phyloP scores from a whole-genome alignment of 2,329 filamentous ascomycete species.

The Sodiomyces alkalinus region DNA sequence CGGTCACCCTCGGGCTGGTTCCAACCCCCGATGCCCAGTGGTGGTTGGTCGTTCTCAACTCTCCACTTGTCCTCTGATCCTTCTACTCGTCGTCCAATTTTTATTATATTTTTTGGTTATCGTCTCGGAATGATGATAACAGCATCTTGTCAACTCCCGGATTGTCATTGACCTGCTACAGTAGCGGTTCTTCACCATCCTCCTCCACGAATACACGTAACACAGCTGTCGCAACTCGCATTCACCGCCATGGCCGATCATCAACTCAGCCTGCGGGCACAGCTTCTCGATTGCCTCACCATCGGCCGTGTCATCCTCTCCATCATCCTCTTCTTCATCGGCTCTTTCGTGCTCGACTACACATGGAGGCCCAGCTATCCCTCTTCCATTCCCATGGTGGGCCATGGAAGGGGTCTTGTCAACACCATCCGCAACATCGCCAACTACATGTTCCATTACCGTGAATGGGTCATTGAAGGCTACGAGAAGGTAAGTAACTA shows the following conservation, averaged over 20 bases:
- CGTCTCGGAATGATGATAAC: too few species aligned
- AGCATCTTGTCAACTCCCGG: too few species aligned
- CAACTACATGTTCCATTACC: conserved; percentile 21
- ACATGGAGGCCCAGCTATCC: conserved; percentile 23
- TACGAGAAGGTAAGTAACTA: conserved; percentile 20
- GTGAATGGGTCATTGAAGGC: conserved; percentile 24
- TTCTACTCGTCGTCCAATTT: too few species aligned
- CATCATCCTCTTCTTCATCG: conserved; percentile 17
- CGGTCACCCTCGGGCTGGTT: too few species aligned
- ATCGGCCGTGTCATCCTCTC: conserved; percentile 13
- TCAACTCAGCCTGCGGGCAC: conserved; percentile 9
- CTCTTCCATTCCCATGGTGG: conserved; percentile 22
- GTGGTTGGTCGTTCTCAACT: too few species aligned
- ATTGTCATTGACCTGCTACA: background rate
- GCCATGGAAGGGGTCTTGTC: conserved; percentile 19
- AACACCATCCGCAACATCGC: conserved; percentile 23
- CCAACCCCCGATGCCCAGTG: too few species aligned
- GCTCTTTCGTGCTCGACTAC: conserved; percentile 24
- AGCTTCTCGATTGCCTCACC: conserved; percentile 16
- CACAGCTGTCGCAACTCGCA: background rate
- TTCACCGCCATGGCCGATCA: background rate
- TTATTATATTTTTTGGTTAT: too few species aligned
- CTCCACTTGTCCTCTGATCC: too few species aligned
- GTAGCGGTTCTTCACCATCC: background rate
- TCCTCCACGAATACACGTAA: background rate